Percentiles rank a stretch among this genome's conserved stretches.
phyloP scores from a whole-genome alignment of 1,139 yeast genomes.

The Pichia sp. region DNA sequence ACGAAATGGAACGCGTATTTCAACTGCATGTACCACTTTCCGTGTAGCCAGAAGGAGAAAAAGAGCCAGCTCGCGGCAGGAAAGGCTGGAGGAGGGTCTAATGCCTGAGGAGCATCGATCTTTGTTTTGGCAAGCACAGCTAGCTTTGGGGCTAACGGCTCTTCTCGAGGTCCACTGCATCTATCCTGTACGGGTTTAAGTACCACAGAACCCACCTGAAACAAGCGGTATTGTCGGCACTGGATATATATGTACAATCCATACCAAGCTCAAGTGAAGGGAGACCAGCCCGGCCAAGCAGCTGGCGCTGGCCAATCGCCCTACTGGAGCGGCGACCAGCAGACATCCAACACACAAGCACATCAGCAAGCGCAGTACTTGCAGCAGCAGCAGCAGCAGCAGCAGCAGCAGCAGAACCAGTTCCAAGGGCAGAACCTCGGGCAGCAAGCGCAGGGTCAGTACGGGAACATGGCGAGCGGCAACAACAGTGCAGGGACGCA shows the following conservation, averaged over 20 bases:
- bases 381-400: neutral
- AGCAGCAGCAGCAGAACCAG: slow-evolving; percentile 7
- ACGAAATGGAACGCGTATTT: neutral
- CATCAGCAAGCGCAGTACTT: neutral
- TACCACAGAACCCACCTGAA: neutral
- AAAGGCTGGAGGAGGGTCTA: neutral
- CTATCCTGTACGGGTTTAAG: neutral
- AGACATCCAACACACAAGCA: neutral
- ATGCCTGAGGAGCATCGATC: neutral
- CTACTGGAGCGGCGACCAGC: slow-evolving; percentile 23
- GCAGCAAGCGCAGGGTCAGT: slow-evolving; percentile 9
- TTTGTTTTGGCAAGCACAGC: neutral
- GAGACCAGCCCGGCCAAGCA: slow-evolving; percentile 19
- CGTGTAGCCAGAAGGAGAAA: neutral
- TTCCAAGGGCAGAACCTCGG: neutral
- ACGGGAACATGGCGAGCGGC: neutral
- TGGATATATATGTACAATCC: slow-evolving; percentile 34
- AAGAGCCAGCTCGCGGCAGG: neutral
- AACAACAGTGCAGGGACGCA: neutral
- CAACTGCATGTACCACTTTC: neutral
- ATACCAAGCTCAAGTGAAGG: slow-evolving; percentile 28
- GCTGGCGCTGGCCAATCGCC: slow-evolving; percentile 1
- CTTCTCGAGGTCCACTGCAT: neutral
- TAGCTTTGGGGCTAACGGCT: neutral
- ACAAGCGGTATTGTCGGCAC: neutral